Base-by-base conservation (phyloP, 1,284 basidiomycete genomes). In the Leccinum pachyderme region DNA sequence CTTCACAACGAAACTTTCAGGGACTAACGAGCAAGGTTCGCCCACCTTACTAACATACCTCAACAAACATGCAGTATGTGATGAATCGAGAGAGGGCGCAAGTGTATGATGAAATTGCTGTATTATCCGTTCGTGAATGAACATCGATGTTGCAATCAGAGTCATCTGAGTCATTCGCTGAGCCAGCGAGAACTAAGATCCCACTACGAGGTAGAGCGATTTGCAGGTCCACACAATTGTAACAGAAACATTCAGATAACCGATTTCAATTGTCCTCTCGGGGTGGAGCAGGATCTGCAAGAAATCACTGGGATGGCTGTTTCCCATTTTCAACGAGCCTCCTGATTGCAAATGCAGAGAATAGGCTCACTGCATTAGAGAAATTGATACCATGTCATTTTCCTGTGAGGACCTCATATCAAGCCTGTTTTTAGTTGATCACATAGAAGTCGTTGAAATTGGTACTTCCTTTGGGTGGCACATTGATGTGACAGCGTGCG, bases 351-450 rank as follows among this genome's bases (percentile, higher is more conserved):
- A 29, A 29, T 29, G 8, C 28, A 29, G 18, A 18, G 18, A 18
- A 18, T 18, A 18, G 18, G 18, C 18, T 18, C 18, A 18, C 18
- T 18, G 18, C 18, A 18, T 18, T 11, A 15, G 33, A 35, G 12
- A 35, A 35, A 15, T 18, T 18, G 1, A 18, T 18, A 18, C 18
- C 18, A 37, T 51, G 80, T 81, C 82, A 59, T 78, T 82, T 2
- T 2, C 82, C 82, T 5, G 73, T 72, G 52, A 82, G 64, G 62
- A 83, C 82, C 52, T 83, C 78, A 57, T 83, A 83, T 79, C 82
- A 83, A 27, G 81, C 78, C n/a, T 66, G 73, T 28, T 68, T 77
- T 41, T 72, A 63, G 58, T 76, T 71, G 29, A 77, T 71, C 24
- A 84, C 62, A 52, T 79, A 75, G 59, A 85, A 81, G 9, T 75